phyloP scores from a whole-genome alignment of 441 rosid genomes.

The Mallotus japonicus region DNA sequence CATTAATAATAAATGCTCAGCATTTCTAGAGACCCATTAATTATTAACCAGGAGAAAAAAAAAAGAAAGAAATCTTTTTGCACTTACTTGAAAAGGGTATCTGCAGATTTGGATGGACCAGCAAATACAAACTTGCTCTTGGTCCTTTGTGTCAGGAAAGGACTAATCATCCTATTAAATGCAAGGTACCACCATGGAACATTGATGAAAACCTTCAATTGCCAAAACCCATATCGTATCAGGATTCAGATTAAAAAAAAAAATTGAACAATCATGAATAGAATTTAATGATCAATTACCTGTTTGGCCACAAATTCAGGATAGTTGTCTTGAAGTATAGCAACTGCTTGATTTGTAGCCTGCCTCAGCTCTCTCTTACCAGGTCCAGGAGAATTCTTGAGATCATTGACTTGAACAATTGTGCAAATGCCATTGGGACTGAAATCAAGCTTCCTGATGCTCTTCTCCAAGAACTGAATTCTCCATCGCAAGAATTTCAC shows the following conservation, averaged over 20 bases:
- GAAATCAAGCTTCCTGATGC: conserved; percentile 74
- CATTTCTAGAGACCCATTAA: background rate
- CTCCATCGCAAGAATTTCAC: conserved; percentile 70
- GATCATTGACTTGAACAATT: conserved; percentile 74
- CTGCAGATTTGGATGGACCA: conserved; percentile 61
- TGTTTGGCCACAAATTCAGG: conserved; percentile 83
- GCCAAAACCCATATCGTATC: conserved; percentile 1
- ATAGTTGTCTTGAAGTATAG: conserved; percentile 80
- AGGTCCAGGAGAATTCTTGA: conserved; percentile 85
- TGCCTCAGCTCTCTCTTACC: conserved; percentile 61
- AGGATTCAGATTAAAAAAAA: conserved; percentile 12
- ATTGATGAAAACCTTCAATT: conserved; percentile 68
- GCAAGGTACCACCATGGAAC: conserved; percentile 92
- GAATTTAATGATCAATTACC: conserved; percentile 32
- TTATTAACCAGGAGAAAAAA: background rate
- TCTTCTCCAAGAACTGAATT: conserved; percentile 81
- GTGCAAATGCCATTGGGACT: conserved; percentile 58
- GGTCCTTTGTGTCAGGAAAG: conserved; percentile 79
- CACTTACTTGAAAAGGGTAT: conserved; percentile 73
- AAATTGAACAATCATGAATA: background rate
- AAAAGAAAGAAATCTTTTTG: background rate
- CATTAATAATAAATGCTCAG: background rate
- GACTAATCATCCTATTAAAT: conserved; percentile 68
- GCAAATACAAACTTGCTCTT: conserved; percentile 78
- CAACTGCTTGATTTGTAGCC: conserved; percentile 80